phyloP scores from a whole-genome alignment of 2,329 filamentous ascomycete genomes.

The Exophiala oligosperma region DNA sequence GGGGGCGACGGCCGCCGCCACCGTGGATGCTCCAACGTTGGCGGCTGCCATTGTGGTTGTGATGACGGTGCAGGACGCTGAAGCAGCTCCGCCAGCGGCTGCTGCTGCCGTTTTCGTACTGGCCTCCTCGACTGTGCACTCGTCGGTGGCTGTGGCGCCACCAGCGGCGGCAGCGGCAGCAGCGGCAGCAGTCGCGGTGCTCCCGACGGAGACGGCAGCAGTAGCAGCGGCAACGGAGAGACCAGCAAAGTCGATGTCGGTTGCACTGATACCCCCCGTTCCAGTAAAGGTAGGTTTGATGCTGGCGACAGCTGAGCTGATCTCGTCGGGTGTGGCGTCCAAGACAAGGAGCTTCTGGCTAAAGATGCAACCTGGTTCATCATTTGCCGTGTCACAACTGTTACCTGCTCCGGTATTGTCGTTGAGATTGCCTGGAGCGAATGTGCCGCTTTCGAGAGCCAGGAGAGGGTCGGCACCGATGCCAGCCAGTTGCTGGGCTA shows the following conservation, averaged over 20 bases:
- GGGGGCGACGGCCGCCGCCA: not conserved
- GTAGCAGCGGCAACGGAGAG: slow-evolving; percentile 4
- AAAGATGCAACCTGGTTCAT: slow-evolving; percentile 57
- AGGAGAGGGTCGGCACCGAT: slow-evolving; percentile 65
- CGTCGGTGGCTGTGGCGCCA: not conserved
- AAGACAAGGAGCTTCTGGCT: slow-evolving; percentile 53
- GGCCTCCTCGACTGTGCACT: not conserved
- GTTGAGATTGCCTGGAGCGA: slow-evolving; percentile 59
- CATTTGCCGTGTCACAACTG: slow-evolving; percentile 51
- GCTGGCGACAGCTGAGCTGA: slow-evolving; percentile 50
- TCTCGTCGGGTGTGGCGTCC: slow-evolving; percentile 55
- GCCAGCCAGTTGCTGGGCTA: slow-evolving; percentile 60
- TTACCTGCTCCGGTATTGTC: slow-evolving; percentile 53
- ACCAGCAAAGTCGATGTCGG: slow-evolving; percentile 7
- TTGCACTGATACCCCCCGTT: slow-evolving; percentile 11
- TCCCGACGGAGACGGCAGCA: not conserved
- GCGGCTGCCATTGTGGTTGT: slow-evolving; percentile 7
- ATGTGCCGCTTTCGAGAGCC: slow-evolving; percentile 63
- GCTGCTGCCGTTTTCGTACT: slow-evolving; percentile 1
- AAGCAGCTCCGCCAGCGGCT: slow-evolving; percentile 1
- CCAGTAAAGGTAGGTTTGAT: slow-evolving; percentile 19
- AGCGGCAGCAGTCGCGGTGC: not conserved
- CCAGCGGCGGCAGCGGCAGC: not conserved
- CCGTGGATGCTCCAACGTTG: not conserved
- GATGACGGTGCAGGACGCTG: slow-evolving; percentile 10